Percentiles rank a stretch among this genome's conserved stretches.
These are phyloP conservation scores for Begonia peltatifolia DNA, from an alignment of 306 rosid genomes.

Conservation along the genomic window DNA sequence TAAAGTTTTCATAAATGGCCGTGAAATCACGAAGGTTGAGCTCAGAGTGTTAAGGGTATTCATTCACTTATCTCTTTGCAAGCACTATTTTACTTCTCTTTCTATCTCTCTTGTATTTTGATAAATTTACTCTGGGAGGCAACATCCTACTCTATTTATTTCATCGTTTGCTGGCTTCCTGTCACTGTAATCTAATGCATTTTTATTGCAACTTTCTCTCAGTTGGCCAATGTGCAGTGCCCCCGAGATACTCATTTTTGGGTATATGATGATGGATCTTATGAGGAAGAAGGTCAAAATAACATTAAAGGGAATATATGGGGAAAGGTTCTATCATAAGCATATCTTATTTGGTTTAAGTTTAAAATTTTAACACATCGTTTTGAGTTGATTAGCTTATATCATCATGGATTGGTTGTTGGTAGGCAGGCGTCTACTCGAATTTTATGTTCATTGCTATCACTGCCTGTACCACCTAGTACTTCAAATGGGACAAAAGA, in stretches of 20 bases:
- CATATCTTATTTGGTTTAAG: slow-evolving; percentile 16
- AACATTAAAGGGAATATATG: slow-evolving; percentile 89
- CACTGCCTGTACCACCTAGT: slow-evolving; percentile 65
- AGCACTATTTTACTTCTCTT: background rate
- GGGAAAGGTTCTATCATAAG: slow-evolving; percentile 91
- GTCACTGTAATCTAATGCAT: background rate
- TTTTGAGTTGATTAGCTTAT: slow-evolving; percentile 36
- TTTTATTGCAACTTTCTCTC: slow-evolving; percentile 20
- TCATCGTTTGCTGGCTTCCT: too few species aligned
- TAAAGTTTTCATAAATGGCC: slow-evolving; percentile 75
- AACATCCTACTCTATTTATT: too few species aligned
- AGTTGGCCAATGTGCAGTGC: slow-evolving; percentile 89
- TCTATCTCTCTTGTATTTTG: too few species aligned
- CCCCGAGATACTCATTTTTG: slow-evolving; percentile 91
- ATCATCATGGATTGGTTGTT: slow-evolving; percentile 47
- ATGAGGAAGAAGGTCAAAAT: slow-evolving; percentile 96
- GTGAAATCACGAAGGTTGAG: slow-evolving; percentile 75
- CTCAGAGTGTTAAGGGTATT: slow-evolving; percentile 70
- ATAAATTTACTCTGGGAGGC: too few species aligned
- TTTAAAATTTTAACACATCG: slow-evolving; percentile 12
- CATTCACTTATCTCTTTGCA: slow-evolving; percentile 5
- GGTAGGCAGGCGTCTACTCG: slow-evolving; percentile 98
- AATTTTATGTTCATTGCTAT: slow-evolving; percentile 64
- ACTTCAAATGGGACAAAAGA: slow-evolving; percentile 46
- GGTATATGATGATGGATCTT: slow-evolving; percentile 90